A percentile compares a stretch with the other conserved stretches of the same genome.
These are phyloP conservation scores for Eucalyptus regnans DNA, from an alignment of 345 rosid genomes.

Conservation along the genomic window DNA sequence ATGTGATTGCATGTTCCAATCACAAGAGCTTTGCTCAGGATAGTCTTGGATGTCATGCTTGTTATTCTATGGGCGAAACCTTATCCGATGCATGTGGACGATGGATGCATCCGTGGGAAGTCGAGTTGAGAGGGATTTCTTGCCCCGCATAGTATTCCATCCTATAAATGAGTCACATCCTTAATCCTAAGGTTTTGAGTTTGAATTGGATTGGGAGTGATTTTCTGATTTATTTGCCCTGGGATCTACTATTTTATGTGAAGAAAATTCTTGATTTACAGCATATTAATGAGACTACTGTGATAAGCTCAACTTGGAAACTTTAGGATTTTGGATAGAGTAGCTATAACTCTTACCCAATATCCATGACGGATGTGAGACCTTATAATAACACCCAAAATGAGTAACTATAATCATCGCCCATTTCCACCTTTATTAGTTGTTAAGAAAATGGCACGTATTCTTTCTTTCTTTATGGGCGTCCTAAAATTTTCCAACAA, in stretches of 20 bases:
- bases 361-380: neutral
- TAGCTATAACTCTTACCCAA: neutral
- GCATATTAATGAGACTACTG: neutral
- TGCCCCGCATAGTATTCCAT: no score
- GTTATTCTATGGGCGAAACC: neutral
- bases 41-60: neutral
- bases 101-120: neutral
- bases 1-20: neutral
- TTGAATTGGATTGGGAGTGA: neutral
- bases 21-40: neutral
- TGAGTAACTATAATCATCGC: neutral
- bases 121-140: neutral
- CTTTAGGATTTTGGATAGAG: neutral
- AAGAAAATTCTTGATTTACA: neutral
- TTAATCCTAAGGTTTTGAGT: neutral
- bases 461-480: neutral
- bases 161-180: neutral
- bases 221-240: neutral
- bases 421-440: neutral
- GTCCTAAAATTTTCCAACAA: neutral
- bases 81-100: neutral
- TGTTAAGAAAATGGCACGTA: neutral
- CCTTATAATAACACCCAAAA: neutral
- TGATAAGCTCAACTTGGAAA: neutral
- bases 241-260: neutral